A percentile compares a stretch with the other conserved stretches of the same genome.
Conservation (phyloP, 352 stramenopile genomes). For the Phytopythium boreale region DNA sequence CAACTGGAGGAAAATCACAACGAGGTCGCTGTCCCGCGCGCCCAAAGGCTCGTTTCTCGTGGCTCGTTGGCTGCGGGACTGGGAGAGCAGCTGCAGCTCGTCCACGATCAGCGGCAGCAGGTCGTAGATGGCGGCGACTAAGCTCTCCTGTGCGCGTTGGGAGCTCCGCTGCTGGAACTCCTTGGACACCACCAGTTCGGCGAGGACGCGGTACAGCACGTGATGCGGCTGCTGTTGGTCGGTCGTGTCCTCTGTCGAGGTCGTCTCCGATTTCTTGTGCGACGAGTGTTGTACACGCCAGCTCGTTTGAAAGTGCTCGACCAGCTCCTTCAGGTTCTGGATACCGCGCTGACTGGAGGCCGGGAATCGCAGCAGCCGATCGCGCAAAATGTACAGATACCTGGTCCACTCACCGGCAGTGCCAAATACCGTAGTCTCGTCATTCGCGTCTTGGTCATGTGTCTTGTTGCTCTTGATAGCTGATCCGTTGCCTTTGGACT, state of each 20-base stretch:
- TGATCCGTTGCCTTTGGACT: slow-evolving; percentile 4
- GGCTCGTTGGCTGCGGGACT: neutral
- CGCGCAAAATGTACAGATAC: slow-evolving; percentile 55
- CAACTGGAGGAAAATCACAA: slow-evolving; percentile 45
- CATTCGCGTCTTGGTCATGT: neutral
- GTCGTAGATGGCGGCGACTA: slow-evolving; percentile 30
- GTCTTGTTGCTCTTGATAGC: neutral
- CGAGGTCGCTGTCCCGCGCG: slow-evolving; percentile 27
- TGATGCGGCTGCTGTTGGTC: slow-evolving; percentile 21
- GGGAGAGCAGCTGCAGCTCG: slow-evolving; percentile 33
- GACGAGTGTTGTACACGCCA: slow-evolving; percentile 1
- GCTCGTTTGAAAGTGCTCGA: slow-evolving; percentile 11
- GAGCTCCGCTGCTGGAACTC: slow-evolving; percentile 36
- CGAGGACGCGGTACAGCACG: slow-evolving; percentile 46
- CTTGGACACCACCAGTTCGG: slow-evolving; percentile 49
- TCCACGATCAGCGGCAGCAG: slow-evolving; percentile 34
- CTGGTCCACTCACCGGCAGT: slow-evolving; percentile 43
- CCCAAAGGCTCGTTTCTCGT: neutral
- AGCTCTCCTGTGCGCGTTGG: slow-evolving; percentile 30
- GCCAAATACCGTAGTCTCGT: slow-evolving; percentile 14
- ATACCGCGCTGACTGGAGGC: slow-evolving; percentile 25
- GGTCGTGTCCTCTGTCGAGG: neutral
- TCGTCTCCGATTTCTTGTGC: neutral
- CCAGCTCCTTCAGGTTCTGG: slow-evolving; percentile 29
- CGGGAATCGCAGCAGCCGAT: slow-evolving; percentile 42